Conservation (phyloP, 495 filamentous ascomycete species). For the Neurospora tetraspora region DNA sequence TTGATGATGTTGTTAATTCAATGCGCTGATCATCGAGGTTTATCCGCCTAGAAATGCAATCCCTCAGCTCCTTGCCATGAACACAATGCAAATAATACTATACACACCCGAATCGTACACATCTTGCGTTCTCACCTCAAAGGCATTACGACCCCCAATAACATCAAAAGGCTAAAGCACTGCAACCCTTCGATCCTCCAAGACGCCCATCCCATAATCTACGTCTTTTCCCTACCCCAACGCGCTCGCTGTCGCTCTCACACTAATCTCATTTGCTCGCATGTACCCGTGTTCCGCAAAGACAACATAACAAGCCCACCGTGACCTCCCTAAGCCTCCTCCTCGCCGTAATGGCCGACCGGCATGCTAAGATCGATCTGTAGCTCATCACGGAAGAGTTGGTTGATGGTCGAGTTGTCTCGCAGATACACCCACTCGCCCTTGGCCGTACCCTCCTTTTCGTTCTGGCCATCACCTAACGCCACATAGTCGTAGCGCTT, state of each 20-base stretch:
- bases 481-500: conserved; percentile 86
- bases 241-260: not conserved
- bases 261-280: not conserved
- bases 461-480: conserved; percentile 54
- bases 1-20: not conserved
- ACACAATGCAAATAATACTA: not conserved
- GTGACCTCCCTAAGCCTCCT: not conserved
- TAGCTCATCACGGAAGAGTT: conserved; percentile 63
- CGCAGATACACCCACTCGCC: conserved; percentile 80
- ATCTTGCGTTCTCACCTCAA: not conserved
- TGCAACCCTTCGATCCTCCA: not conserved
- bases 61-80: not conserved
- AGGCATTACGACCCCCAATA: not conserved
- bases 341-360: not conserved
- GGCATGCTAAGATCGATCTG: conserved; percentile 34
- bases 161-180: not conserved
- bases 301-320: not conserved
- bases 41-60: not conserved
- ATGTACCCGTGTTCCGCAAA: not conserved
- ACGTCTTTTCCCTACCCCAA: not conserved
- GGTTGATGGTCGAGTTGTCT: conserved; percentile 64
- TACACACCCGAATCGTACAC: not conserved
- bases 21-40: not conserved
- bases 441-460: conserved; percentile 59
- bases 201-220: not conserved